Evolutionary conservation across 2,329 filamentous ascomycete species (phyloP), one percentile per base, ranked within the genome.

Genomic region (Aschersonia sp.): DNA sequence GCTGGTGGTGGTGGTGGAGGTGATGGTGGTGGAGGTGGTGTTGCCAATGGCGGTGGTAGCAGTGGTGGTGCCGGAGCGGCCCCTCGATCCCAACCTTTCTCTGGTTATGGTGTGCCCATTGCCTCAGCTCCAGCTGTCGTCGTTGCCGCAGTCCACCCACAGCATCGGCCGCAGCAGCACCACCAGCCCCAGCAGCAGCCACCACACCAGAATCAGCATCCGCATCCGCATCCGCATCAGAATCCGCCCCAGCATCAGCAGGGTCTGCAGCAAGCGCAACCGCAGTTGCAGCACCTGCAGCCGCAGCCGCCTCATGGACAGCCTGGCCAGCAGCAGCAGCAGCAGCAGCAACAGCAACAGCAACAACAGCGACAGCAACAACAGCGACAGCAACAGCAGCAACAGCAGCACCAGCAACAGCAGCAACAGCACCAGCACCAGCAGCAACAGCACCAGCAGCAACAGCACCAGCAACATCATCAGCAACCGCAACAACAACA

Each of bases 41-140:
- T 8, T 37, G 32, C 12, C 32, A 22, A 22, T 22, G 32, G 32
- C 12, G 32, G 32, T 37, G 32, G 32, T 37, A 37, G 32, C 32
- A 37, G 32, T 37, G 32, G 32, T 37, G 12, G 32, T 37, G 32
- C 10, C n/a, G n/a, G 63, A 30, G 44, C 53, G 7, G 53, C 50
- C 9, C 62, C 45, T 52, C 64, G 56, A 46, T 53, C 61, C 37
- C 70, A 66, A 50, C 56, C 65, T 6, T 69, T 68, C 47, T 57
- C 66, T 30, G 62, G 61, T 39, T 74, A 72, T 51, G 65, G 66
- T 10, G 63, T 72, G 8, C 69, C 70, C 6, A 72, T 73, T 46
- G 68, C 68, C 30, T 67, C 71, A 46, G 68, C 59, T 44, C 62
- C 60, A 11, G 12, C 40, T 42, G 40, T n/a, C 22, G 8, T 37